Evolutionary conservation across 1,284 basidiomycete species (phyloP).

Genomic region (Pascua sp.): DNA sequence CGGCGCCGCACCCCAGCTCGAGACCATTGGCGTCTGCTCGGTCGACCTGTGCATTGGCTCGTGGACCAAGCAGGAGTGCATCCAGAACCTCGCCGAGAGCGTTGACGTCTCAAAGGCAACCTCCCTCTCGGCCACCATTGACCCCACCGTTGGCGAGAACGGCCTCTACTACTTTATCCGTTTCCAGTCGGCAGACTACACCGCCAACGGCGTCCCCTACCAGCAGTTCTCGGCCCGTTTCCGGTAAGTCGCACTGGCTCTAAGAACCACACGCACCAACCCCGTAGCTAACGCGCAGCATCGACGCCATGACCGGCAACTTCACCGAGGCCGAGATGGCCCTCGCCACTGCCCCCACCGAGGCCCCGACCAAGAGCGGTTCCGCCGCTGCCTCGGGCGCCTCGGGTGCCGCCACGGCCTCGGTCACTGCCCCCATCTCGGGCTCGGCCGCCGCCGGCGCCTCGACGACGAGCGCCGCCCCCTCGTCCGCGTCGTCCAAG

Average conservation of each 20-base stretch:
- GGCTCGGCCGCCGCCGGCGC: background rate
- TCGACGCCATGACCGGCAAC: constrained; percentile 44
- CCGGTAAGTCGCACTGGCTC: constrained; percentile 29
- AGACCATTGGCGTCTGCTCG: constrained; percentile 59
- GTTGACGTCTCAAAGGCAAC: constrained; percentile 61
- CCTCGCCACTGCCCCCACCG: constrained; percentile 26
- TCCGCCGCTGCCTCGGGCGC: constrained; percentile 5
- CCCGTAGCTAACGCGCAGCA: constrained; percentile 15
- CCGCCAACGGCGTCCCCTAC: constrained; percentile 62
- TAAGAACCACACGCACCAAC: background rate
- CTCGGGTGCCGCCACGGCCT: background rate
- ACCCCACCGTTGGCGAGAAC: constrained; percentile 61
- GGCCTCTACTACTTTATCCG: constrained; percentile 54
- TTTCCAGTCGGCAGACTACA: constrained; percentile 43
- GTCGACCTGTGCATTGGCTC: constrained; percentile 64
- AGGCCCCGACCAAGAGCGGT: constrained; percentile 3
- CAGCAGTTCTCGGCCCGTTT: constrained; percentile 80
- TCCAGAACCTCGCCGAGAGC: constrained; percentile 60
- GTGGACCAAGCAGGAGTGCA: constrained; percentile 53
- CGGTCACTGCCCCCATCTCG: constrained; percentile 4
- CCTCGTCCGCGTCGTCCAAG: constrained; percentile 5
- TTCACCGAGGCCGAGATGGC: constrained; percentile 37
- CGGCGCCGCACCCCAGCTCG: constrained; percentile 56
- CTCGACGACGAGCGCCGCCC: background rate
- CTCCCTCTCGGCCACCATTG: constrained; percentile 60